Evolutionary conservation across 2,329 filamentous ascomycete genomes (phyloP).

Genomic region (Parascedosporium putredinis): DNA sequence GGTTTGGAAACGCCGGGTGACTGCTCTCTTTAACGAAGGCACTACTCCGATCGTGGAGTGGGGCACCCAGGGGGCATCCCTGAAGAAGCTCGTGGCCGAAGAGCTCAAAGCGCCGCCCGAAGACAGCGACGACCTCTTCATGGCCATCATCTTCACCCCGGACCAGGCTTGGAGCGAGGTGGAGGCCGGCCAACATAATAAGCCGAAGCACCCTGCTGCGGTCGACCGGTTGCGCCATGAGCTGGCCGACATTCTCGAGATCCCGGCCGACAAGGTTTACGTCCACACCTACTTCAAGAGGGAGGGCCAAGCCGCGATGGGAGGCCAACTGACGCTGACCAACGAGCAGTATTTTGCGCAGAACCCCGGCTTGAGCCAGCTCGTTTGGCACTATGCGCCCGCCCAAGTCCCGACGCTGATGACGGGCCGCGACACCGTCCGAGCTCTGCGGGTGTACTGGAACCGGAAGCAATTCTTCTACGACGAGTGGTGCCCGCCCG

Average conservation of each 20-base stretch:
- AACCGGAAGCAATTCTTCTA: background rate
- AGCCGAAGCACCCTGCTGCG: background rate
- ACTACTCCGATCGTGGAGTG: background rate
- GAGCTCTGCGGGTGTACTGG: background rate
- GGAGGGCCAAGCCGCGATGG: background rate
- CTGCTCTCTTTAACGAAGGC: background rate
- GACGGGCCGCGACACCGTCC: background rate
- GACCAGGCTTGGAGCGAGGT: background rate
- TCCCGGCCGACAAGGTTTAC: background rate
- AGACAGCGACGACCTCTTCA: background rate
- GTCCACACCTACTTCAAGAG: background rate
- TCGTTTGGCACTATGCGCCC: slow-evolving; percentile 2
- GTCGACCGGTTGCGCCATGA: background rate
- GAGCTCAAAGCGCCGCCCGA: background rate
- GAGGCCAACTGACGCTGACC: background rate
- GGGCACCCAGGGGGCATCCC: background rate
- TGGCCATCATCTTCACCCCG: background rate
- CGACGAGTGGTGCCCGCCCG: background rate
- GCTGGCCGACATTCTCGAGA: background rate
- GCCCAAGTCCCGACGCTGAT: background rate
- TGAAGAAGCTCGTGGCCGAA: background rate
- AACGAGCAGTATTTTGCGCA: background rate
- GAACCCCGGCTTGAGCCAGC: background rate
- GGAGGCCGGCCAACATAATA: background rate
- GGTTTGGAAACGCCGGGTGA: background rate